These are phyloP conservation scores for Xylariaceae sp. DNA, from an alignment of 2,329 filamentous ascomycete genomes.

Conservation along the genomic window DNA sequence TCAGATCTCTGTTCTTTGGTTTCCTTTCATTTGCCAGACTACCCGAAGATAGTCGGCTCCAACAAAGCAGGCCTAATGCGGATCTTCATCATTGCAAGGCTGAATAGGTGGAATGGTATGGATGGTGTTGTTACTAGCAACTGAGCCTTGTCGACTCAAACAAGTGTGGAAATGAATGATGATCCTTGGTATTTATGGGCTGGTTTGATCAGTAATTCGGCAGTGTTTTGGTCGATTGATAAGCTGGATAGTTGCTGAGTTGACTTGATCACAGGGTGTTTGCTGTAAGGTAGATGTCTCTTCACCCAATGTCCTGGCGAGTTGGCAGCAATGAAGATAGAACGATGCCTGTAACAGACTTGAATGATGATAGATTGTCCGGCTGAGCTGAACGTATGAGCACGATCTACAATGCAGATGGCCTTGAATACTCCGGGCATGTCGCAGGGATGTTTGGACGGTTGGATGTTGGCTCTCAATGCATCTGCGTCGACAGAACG, in stretches of 20 bases:
- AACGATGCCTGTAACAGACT: no score
- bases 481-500: neutral
- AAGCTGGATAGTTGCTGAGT: no score
- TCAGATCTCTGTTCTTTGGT: conserved; percentile 49
- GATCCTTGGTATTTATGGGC: no score
- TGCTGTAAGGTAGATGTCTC: no score
- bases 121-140: neutral
- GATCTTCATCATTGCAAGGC: conserved; percentile 30
- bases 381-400: no score
- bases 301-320: no score
- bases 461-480: neutral
- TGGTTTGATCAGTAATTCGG: no score
- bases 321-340: no score
- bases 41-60: conserved; percentile 25
- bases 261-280: no score
- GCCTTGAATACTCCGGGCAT: neutral
- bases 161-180: no score
- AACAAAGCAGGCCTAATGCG: conserved; percentile 19
- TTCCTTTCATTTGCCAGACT: conserved; percentile 30
- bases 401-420: neutral
- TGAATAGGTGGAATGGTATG: neutral
- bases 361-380: no score
- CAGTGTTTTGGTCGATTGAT: no score
- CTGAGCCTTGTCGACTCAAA: neutral
- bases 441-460: neutral